Conservation (phyloP, 768 basidiomycete genomes). For the Tubosaeta sp. region DNA sequence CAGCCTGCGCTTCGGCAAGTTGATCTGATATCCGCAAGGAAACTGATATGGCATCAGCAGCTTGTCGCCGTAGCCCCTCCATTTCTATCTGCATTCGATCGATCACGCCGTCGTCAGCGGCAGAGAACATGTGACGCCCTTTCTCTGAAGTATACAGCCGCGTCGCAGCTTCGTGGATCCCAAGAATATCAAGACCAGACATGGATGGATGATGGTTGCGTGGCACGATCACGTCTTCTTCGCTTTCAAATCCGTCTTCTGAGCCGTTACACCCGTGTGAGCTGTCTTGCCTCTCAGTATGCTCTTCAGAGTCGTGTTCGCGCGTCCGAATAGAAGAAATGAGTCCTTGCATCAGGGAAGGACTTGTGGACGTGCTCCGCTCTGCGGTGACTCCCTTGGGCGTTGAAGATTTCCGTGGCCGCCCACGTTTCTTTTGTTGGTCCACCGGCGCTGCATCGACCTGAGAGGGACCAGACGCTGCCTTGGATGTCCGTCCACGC, state of each 20-base stretch:
- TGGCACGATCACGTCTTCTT: slow-evolving; percentile 54
- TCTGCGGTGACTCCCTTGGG: slow-evolving; percentile 17
- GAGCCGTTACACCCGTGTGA: slow-evolving; percentile 40
- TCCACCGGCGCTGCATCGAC: slow-evolving; percentile 6
- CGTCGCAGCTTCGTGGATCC: slow-evolving; percentile 32
- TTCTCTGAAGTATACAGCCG: slow-evolving; percentile 41
- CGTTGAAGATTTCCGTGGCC: slow-evolving; percentile 32
- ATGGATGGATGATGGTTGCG: slow-evolving; percentile 41
- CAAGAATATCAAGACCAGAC: slow-evolving; percentile 35
- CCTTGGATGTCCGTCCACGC: slow-evolving; percentile 61
- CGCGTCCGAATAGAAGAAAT: slow-evolving; percentile 25
- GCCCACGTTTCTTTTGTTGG: slow-evolving; percentile 38
- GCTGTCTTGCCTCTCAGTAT: slow-evolving; percentile 38
- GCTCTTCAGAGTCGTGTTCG: slow-evolving; percentile 34
- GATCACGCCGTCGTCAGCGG: slow-evolving; percentile 41
- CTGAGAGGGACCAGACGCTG: slow-evolving; percentile 20
- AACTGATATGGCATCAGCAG: slow-evolving; percentile 62
- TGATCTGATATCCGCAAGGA: slow-evolving; percentile 67
- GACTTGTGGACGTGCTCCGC: slow-evolving; percentile 8
- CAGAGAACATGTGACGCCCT: slow-evolving; percentile 20
- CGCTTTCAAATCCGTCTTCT: slow-evolving; percentile 59
- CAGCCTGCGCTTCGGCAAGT: slow-evolving; percentile 60
- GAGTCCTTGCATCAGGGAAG: slow-evolving; percentile 19
- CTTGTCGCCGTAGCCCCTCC: slow-evolving; percentile 57
- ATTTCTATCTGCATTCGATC: slow-evolving; percentile 68